Percentiles rank a stretch among this genome's conserved stretches.
Evolutionary conservation across 352 stramenopile species (phyloP).

Genomic region (Pythium sp.): DNA sequence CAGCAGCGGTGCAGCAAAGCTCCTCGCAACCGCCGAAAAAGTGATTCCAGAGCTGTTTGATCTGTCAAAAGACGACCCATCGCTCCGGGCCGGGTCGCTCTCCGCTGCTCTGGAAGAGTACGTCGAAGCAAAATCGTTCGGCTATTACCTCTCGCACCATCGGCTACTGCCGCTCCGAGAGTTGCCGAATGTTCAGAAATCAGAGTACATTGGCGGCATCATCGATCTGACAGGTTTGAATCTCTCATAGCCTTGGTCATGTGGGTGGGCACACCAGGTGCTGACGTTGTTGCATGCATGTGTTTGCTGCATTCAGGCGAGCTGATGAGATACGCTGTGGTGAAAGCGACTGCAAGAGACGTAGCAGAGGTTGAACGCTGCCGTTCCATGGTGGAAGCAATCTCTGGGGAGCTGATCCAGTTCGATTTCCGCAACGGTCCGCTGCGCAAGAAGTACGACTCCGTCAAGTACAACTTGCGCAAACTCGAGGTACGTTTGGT

Average conservation of each 20-base stretch:
- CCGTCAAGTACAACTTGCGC: slow-evolving; percentile 94
- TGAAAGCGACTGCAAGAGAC: slow-evolving; percentile 87
- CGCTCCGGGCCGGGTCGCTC: slow-evolving; percentile 77
- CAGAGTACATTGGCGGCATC: slow-evolving; percentile 94
- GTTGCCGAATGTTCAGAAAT: slow-evolving; percentile 55
- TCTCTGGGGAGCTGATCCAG: slow-evolving; percentile 89
- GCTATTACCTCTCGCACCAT: slow-evolving; percentile 72
- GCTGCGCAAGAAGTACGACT: slow-evolving; percentile 92
- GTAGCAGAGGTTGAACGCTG: slow-evolving; percentile 76
- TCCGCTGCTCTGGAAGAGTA: slow-evolving; percentile 92
- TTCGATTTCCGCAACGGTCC: slow-evolving; percentile 95
- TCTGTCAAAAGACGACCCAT: slow-evolving; percentile 79
- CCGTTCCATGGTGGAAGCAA: slow-evolving; percentile 80
- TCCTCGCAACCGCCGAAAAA: slow-evolving; percentile 53
- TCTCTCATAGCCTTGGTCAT: not conserved
- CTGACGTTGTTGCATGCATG: slow-evolving; percentile 32
- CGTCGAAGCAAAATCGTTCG: slow-evolving; percentile 92
- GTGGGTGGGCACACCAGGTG: not conserved
- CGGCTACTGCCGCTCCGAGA: slow-evolving; percentile 52
- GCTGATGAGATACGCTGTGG: slow-evolving; percentile 85
- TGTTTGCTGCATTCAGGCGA: slow-evolving; percentile 52
- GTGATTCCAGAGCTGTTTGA: slow-evolving; percentile 76
- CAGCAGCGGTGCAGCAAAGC: slow-evolving; percentile 41
- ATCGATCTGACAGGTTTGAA: slow-evolving; percentile 92
- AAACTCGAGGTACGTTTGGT: slow-evolving; percentile 77